A percentile compares a stretch with the other conserved stretches of the same genome.
phyloP scores from a whole-genome alignment of 2,329 filamentous ascomycete species.

The Sporothrix humicola region DNA sequence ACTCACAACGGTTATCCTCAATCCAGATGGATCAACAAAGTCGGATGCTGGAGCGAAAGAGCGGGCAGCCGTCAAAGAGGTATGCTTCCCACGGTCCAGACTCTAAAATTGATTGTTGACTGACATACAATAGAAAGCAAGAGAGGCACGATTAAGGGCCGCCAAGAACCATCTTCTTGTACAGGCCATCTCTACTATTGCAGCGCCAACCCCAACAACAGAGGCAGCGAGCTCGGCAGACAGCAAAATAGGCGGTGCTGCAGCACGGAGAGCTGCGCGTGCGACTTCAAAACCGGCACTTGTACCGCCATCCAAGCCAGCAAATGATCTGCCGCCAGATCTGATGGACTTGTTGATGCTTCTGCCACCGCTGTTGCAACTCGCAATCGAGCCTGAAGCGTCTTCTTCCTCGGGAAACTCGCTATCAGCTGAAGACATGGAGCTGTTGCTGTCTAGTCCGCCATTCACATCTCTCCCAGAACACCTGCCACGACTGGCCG shows the following conservation, averaged over 20 bases:
- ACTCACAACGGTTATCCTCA: slow-evolving; percentile 60
- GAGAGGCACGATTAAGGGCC: slow-evolving; percentile 53
- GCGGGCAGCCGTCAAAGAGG: slow-evolving; percentile 56
- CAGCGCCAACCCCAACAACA: slow-evolving; percentile 45
- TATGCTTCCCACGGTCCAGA: slow-evolving; percentile 42
- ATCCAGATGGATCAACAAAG: slow-evolving; percentile 63
- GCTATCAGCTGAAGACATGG: slow-evolving; percentile 47
- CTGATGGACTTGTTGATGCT: slow-evolving; percentile 62
- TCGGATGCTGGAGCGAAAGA: slow-evolving; percentile 57
- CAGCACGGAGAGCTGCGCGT: slow-evolving; percentile 34
- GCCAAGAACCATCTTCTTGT: slow-evolving; percentile 59
- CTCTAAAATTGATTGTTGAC: not conserved
- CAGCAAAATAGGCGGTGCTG: not conserved
- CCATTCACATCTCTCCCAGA: slow-evolving; percentile 56
- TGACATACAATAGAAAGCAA: slow-evolving; percentile 52
- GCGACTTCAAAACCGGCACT: slow-evolving; percentile 15
- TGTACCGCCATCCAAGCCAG: slow-evolving; percentile 39
- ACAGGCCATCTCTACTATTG: slow-evolving; percentile 55
- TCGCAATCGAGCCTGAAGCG: not conserved
- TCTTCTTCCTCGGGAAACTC: slow-evolving; percentile 25
- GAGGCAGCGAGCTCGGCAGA: slow-evolving; percentile 38
- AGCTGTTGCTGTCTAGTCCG: slow-evolving; percentile 56
- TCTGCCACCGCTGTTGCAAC: slow-evolving; percentile 55
- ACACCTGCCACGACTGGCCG: slow-evolving; percentile 56
- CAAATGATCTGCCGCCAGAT: slow-evolving; percentile 39